These are phyloP conservation scores for Cryptococcus sp. DNA, from an alignment of 1,284 basidiomycete genomes.

Conservation along the genomic window DNA sequence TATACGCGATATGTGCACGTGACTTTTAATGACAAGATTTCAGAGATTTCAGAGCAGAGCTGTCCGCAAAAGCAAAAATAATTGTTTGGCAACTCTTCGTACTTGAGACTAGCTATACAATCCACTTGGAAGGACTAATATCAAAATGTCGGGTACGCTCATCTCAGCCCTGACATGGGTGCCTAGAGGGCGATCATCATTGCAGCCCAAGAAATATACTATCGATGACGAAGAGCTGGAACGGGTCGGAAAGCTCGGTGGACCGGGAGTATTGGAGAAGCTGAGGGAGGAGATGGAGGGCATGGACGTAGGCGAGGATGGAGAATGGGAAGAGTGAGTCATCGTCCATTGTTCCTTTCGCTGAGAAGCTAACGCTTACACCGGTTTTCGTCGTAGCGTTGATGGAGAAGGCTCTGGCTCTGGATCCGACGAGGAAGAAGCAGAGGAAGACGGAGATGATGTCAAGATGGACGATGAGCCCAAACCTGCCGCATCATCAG, in stretches of 20 bases:
- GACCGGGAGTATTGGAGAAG: constrained; percentile 77
- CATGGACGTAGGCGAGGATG: constrained; percentile 62
- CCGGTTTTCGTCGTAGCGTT: constrained; percentile 12
- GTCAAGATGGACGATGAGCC: constrained; percentile 60
- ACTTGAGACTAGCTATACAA: neutral
- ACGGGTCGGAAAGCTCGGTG: constrained; percentile 83
- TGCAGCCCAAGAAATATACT: constrained; percentile 82
- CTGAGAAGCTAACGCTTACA: constrained; percentile 3
- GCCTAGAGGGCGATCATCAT: constrained; percentile 71
- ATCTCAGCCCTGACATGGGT: constrained; percentile 71
- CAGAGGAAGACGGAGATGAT: constrained; percentile 30
- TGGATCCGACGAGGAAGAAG: constrained; percentile 37
- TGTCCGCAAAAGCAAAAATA: too few species aligned
- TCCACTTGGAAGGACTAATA: neutral
- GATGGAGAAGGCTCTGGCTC: constrained; percentile 37
- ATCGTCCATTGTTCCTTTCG: neutral
- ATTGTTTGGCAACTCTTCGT: too few species aligned
- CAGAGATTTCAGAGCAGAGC: neutral
- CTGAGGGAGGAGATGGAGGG: constrained; percentile 73
- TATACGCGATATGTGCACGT: neutral
- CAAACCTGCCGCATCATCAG: constrained; percentile 41
- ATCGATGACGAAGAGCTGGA: constrained; percentile 89
- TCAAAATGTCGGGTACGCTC: constrained; percentile 53
- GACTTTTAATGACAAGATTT: neutral
- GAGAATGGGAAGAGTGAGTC: constrained; percentile 79